Percentiles rank a stretch among this genome's conserved stretches.
Evolutionary conservation across 2,329 filamentous ascomycete genomes (phyloP).

Genomic region (Fusarium heterosporum): DNA sequence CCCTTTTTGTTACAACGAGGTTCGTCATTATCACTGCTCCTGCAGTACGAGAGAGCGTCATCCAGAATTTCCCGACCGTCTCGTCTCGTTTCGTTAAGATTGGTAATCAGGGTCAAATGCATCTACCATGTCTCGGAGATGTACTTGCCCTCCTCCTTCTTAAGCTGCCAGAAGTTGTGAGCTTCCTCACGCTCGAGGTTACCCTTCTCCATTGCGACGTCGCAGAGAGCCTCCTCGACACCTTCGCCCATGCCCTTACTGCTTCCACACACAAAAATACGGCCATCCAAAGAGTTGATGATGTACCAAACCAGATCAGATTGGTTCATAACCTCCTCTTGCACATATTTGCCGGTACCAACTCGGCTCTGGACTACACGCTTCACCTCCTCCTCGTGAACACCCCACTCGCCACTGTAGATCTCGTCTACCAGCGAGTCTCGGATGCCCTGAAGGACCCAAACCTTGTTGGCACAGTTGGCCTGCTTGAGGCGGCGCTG

Average conservation of each 20-base stretch:
- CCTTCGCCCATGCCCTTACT: constrained; percentile 98
- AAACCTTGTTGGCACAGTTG: constrained; percentile 97
- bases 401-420: constrained; percentile 95
- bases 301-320: constrained; percentile 99
- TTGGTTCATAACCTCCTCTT: constrained; percentile 92
- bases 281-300: constrained; percentile 93
- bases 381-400: constrained; percentile 88
- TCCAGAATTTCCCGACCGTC: not conserved
- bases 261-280: constrained; percentile 96
- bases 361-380: constrained; percentile 81
- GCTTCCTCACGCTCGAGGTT: constrained; percentile 86
- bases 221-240: constrained; percentile 86
- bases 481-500: constrained; percentile 92
- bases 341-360: constrained; percentile 89
- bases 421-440: constrained; percentile 95
- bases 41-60: not conserved
- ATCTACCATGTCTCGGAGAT: constrained; percentile 82
- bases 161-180: constrained; percentile 87
- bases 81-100: not conserved
- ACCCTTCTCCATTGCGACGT: constrained; percentile 93
- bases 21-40: constrained; percentile 1
- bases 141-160: constrained; percentile 93
- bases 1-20: constrained; percentile 14
- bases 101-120: too few species aligned
- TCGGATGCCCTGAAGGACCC: constrained; percentile 94